Evolutionary conservation across 2,329 filamentous ascomycete species (phyloP), one percentile per base, ranked within the genome.

Genomic region (Parafenestella ontariensis): DNA sequence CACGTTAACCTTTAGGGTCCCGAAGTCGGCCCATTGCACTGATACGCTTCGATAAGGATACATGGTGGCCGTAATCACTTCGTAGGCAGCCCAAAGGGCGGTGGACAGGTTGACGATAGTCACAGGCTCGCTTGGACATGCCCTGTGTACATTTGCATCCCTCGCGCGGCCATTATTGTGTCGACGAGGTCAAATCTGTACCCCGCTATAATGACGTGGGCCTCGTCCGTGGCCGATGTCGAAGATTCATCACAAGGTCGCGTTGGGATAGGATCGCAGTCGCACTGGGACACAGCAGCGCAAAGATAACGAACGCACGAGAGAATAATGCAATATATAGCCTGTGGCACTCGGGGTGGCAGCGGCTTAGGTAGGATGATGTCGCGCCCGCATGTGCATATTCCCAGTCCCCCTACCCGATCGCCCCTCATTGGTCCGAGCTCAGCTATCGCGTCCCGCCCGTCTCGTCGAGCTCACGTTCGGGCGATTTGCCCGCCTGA

Each of bases 31-130:
- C 61, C 43, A 46, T 52, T 36, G 54, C 54, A 58, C 54, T 60
- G 69, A 69, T 65, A 66, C 54, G 57, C 58, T 54, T 62, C 61
- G 70, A 74, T 73, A 74, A 74, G 68, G 61, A 49, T 34, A 51
- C 42, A 39, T 44, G 43, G 51, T 49, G 51, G 51, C 52, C 21
- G 45, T 45, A 47, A 57, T 57, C 54, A 56, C 55, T n/a, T 41
- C 37, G 54, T 47, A 37, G 4, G 40, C 41, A 24, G 36, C 33
- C 37, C 40, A 52, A 55, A 52, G 42, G 51, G 61, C 61, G 54
- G 59, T 61, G 54, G 57, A 34, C 51, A 21, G 18, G 37, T 47
- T 46, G 54, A 60, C 59, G 52, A 55, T 52, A 53, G 40, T 48
- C 42, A 52, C 49, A 52, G 47, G 44, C 44, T 57, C 47, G 61